Conservation (phyloP, 352 stramenopile species). For the Saprolegnia diclina region DNA sequence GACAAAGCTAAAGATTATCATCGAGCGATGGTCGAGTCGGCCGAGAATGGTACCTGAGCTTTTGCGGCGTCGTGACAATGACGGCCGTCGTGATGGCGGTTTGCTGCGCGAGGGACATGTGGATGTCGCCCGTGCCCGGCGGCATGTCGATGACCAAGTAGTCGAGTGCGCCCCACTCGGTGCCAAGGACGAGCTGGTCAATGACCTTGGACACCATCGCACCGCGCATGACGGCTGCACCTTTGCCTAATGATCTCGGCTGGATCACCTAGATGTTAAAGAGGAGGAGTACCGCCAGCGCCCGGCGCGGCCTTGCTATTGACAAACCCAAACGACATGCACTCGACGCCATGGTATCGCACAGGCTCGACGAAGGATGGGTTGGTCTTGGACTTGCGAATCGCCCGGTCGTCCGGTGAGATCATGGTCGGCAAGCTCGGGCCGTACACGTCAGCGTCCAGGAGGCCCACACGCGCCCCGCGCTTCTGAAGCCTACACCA, state of each 20-base stretch:
- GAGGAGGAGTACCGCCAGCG: conserved; percentile 50
- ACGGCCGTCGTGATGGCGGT: conserved; percentile 97
- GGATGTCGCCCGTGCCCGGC: conserved; percentile 98
- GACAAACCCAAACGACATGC: conserved; percentile 92
- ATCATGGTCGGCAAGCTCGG: conserved; percentile 97
- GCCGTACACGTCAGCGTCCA: conserved; percentile 99
- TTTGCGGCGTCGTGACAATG: conserved; percentile 98
- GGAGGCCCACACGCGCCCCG: conserved; percentile 93
- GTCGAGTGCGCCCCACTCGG: conserved; percentile 97
- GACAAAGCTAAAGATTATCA: conserved; percentile 73
- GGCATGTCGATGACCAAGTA: conserved; percentile 91
- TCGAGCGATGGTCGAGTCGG: background rate
- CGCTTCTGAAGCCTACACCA: conserved; percentile 67
- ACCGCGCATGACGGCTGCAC: conserved; percentile 92
- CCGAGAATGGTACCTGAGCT: conserved; percentile 66
- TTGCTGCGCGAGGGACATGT: conserved; percentile 97
- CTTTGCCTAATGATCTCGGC: too few relatives aligned
- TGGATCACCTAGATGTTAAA: too few relatives aligned
- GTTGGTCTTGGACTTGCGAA: conserved; percentile 59
- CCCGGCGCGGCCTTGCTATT: conserved; percentile 78
- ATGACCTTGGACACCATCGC: conserved; percentile 98
- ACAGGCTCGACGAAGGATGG: conserved; percentile 80
- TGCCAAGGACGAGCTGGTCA: conserved; percentile 90
- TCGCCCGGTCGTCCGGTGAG: conserved; percentile 54
- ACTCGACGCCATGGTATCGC: conserved; percentile 84